A percentile compares a stretch with the other conserved stretches of the same genome.
Conservation (phyloP, 1,284 basidiomycete genomes). For the Ustilago nuda region DNA sequence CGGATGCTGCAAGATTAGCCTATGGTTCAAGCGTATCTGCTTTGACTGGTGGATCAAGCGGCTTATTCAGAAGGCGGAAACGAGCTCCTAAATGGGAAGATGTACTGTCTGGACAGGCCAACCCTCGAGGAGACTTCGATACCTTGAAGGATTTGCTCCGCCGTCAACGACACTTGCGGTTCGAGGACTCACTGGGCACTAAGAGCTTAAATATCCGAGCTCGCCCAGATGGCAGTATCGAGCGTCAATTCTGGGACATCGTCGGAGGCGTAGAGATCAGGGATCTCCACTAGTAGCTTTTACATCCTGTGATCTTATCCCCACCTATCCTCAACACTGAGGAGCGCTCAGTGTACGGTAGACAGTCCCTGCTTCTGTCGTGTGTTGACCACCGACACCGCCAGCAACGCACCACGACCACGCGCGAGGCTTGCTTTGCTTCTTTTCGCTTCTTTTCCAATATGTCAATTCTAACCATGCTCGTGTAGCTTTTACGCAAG, state of each 20-base stretch:
- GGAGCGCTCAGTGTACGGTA: too few species aligned
- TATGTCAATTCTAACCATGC: too few species aligned
- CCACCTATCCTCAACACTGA: too few species aligned
- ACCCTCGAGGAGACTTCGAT: neutral
- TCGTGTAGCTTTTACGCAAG: too few species aligned
- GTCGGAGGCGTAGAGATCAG: neutral
- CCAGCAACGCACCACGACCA: too few species aligned
- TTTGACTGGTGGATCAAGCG: fast-evolving
- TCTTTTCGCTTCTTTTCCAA: too few species aligned
- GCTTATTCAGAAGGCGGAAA: neutral
- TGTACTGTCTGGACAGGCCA: fast-evolving
- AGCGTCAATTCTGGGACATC: neutral
- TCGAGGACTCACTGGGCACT: neutral
- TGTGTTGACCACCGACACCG: too few species aligned
- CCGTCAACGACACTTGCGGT: neutral
- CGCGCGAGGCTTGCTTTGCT: too few species aligned
- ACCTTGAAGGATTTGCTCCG: neutral
- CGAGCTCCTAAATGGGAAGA: neutral
- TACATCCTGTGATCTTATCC: too few species aligned
- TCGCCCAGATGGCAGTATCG: neutral
- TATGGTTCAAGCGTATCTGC: neutral
- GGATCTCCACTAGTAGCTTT: too few species aligned
- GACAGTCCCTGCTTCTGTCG: too few species aligned
- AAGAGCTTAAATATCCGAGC: neutral
- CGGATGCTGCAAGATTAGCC: neutral